Percentiles rank a stretch among this genome's conserved stretches.
Evolutionary conservation across 2,329 filamentous ascomycete genomes (phyloP).

Genomic region (Amauroascus niger): DNA sequence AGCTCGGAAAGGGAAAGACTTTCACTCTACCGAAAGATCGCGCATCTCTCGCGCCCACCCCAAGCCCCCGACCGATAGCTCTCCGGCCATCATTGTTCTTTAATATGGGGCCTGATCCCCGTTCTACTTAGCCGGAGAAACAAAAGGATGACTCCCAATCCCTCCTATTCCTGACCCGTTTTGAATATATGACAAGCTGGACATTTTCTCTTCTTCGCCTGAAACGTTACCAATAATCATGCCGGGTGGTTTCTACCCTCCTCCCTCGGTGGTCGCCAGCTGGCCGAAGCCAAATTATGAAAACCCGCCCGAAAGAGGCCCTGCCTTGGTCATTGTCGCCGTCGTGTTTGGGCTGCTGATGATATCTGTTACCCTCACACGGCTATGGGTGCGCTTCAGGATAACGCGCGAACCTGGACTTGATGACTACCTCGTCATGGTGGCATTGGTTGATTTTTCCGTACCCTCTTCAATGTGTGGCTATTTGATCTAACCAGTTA

Average conservation of each 20-base stretch:
- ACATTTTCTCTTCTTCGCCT: not conserved
- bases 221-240: not conserved
- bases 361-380: not conserved
- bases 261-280: not conserved
- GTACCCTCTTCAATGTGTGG: not conserved
- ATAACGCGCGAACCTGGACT: conserved; percentile 2
- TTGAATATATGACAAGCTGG: not conserved
- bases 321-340: not conserved
- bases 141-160: not conserved
- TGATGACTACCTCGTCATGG: conserved; percentile 4
- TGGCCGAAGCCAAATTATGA: conserved; percentile 7
- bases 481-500: not conserved
- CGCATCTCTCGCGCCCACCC: too few relatives aligned
- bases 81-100: too few relatives aligned
- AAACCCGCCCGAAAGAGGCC: conserved; percentile 1
- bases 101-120: not conserved
- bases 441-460: not conserved
- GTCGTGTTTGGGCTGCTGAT: not conserved
- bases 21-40: too few relatives aligned
- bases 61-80: too few relatives aligned
- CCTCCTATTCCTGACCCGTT: not conserved
- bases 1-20: too few relatives aligned
- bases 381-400: conserved; percentile 1
- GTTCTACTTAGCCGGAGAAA: not conserved
- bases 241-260: conserved; percentile 6